Base-by-base conservation (phyloP, 305 asterid species). In the Fraxinus xanthoxyloides region DNA sequence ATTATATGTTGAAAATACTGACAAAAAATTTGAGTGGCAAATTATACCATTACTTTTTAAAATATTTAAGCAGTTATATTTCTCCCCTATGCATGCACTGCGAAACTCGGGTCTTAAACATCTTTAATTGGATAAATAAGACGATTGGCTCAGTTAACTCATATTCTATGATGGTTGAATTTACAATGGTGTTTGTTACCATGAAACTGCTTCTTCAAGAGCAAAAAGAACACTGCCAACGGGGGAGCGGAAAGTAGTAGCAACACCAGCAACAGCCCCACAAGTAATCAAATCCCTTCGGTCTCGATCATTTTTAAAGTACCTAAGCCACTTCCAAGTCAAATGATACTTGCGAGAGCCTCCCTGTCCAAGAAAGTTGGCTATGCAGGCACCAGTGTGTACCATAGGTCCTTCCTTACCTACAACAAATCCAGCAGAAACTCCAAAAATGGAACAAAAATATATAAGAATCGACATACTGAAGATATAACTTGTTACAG, bases 391-490 rank as follows among this genome's bases (percentile, higher is more conserved):
- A 77, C 98, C 98, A 23, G 98, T 95, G 75, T 95, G 98, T 61
- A 95, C 98, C 97, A 95, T 93, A n/a, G 98, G 98, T 81, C 98
- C 98, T 85, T 93, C 99, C 89, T 95, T 93, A 72, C 99, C 99
- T 75, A 95, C 95, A 83, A 92, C 93, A 87, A 95, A 92, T 88
- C 98, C 98, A 84, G 99, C 99, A 81, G 99, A 86, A 88, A 95
- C 99, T 77, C 97, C 99, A 74, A 92, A 90, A 70, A 95, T 90
- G 84, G 98, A 94, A 72, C 99, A 79, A 94, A 89, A 65, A 95
- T 95, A 98, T 95, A 59, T 30, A 59, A 59, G 70, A 59, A 59
- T 19, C 15, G 28, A 19, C 26, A 19, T 7, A 7, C 70, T 59
- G 15, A 59, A 59, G 24, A 9, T 23, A 21, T 59, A 59, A 59